These are phyloP conservation scores for Polyporus tsugae DNA, from an alignment of 1,284 basidiomycete genomes.

Conservation along the genomic window DNA sequence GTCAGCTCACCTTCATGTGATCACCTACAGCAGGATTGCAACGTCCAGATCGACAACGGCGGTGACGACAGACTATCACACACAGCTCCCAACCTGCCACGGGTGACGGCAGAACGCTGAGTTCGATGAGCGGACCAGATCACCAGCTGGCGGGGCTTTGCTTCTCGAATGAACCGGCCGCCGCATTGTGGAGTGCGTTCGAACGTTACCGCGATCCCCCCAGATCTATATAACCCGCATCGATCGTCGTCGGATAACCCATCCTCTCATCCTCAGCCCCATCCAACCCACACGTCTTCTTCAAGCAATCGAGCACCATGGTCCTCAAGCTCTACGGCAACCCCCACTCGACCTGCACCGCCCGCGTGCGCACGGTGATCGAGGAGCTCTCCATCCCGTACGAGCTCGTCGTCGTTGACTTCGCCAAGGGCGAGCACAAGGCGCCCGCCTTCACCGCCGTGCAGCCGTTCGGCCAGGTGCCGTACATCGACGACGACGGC, in stretches of 20 bases:
- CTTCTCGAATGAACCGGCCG: not conserved
- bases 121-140: not conserved
- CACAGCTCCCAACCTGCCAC: not conserved
- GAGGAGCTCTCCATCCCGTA: constrained; percentile 62
- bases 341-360: constrained; percentile 53
- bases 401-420: constrained; percentile 54
- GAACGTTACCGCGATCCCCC: not conserved
- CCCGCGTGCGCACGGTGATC: constrained; percentile 54
- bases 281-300: not conserved
- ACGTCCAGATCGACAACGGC: not conserved
- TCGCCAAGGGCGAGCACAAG: constrained; percentile 58
- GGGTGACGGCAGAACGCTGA: not conserved
- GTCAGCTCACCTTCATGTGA: not conserved
- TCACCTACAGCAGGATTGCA: not conserved
- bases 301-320: constrained; percentile 46
- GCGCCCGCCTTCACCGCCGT: constrained; percentile 48
- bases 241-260: not conserved
- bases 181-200: not conserved
- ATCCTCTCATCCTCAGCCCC: not conserved
- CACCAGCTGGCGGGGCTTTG: not conserved
- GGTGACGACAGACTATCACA: not conserved
- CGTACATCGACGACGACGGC: constrained; percentile 63
- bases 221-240: constrained; percentile 2
- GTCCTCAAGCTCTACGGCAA: constrained; percentile 59
- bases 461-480: constrained; percentile 75